Evolutionary conservation across 176 grass and related monocot genomes (phyloP).

Genomic region (maize (Zea mays)): DNA sequence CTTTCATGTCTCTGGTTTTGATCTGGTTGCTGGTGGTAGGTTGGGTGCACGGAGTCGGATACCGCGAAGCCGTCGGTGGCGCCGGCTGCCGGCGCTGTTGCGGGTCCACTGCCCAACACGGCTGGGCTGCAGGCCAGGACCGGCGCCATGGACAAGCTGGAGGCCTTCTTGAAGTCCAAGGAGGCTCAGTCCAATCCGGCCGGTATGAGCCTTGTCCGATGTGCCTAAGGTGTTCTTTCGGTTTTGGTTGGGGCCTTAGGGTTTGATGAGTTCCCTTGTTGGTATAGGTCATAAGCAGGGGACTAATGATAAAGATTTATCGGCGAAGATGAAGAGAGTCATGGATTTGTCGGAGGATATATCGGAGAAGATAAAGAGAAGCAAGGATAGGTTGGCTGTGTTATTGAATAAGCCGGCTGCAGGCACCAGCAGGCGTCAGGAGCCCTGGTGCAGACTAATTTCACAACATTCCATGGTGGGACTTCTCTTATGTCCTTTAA

Average conservation of each 20-base stretch:
- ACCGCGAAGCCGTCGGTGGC: slow-evolving; percentile 16
- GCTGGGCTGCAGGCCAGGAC: slow-evolving; percentile 44
- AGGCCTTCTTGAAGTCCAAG: slow-evolving; percentile 44
- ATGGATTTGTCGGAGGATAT: slow-evolving; percentile 53
- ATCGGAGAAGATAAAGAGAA: slow-evolving; percentile 19
- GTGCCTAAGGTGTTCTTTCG: not conserved
- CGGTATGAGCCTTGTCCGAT: slow-evolving; percentile 20
- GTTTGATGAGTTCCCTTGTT: slow-evolving; percentile 17
- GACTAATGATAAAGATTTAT: slow-evolving; percentile 34
- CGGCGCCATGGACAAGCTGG: slow-evolving; percentile 51
- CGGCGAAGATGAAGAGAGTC: slow-evolving; percentile 40
- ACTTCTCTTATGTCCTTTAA: slow-evolving; percentile 3
- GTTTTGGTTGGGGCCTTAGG: not conserved
- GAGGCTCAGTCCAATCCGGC: slow-evolving; percentile 32
- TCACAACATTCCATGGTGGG: slow-evolving; percentile 60
- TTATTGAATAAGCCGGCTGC: slow-evolving; percentile 26
- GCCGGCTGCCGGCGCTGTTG: not conserved
- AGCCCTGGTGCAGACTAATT: slow-evolving; percentile 69
- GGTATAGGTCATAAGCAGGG: slow-evolving; percentile 37
- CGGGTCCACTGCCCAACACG: slow-evolving; percentile 25
- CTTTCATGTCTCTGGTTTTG: not conserved
- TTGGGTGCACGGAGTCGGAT: slow-evolving; percentile 20
- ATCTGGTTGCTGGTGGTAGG: slow-evolving; percentile 33
- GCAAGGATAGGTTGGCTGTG: slow-evolving; percentile 18
- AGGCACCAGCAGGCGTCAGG: slow-evolving; percentile 25